A percentile compares a stretch with the other conserved stretches of the same genome.
Evolutionary conservation across 1,284 basidiomycete genomes (phyloP).

Genomic region (Ceratobasidium sp.): DNA sequence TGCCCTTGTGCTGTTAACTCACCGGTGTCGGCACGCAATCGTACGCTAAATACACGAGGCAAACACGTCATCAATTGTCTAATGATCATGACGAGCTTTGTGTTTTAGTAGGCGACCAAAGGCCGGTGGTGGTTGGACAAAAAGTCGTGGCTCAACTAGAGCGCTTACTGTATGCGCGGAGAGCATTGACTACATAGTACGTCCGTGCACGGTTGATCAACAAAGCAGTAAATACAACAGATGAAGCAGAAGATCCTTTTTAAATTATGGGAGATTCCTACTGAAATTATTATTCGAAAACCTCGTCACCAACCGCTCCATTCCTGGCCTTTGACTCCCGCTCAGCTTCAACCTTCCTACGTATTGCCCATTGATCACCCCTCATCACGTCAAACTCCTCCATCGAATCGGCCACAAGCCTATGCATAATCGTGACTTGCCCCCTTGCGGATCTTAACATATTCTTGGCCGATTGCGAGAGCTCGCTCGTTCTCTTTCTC

Average conservation of each 20-base stretch:
- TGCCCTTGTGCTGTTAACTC: too few species aligned
- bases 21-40: too few species aligned
- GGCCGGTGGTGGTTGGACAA: not conserved
- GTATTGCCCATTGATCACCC: not conserved
- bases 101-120: not conserved
- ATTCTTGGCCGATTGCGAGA: not conserved
- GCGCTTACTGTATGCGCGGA: constrained; percentile 7
- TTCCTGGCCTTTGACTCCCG: not conserved
- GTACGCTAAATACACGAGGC: not conserved
- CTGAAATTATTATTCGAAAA: too few species aligned
- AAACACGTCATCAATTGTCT: not conserved
- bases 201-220: not conserved
- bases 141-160: not conserved
- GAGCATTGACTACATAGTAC: not conserved
- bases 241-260: too few species aligned
- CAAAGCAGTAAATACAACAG: too few species aligned
- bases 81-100: not conserved
- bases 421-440: not conserved
- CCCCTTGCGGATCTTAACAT: constrained; percentile 17
- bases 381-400: constrained; percentile 8
- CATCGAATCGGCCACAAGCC: constrained; percentile 3
- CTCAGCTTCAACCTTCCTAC: constrained; percentile 3
- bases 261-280: too few species aligned
- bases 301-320: not conserved
- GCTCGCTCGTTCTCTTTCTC: not conserved